A percentile compares a stretch with the other conserved stretches of the same genome.
phyloP scores from a whole-genome alignment of 2,329 filamentous ascomycete species.

The Aphanocladium album region DNA sequence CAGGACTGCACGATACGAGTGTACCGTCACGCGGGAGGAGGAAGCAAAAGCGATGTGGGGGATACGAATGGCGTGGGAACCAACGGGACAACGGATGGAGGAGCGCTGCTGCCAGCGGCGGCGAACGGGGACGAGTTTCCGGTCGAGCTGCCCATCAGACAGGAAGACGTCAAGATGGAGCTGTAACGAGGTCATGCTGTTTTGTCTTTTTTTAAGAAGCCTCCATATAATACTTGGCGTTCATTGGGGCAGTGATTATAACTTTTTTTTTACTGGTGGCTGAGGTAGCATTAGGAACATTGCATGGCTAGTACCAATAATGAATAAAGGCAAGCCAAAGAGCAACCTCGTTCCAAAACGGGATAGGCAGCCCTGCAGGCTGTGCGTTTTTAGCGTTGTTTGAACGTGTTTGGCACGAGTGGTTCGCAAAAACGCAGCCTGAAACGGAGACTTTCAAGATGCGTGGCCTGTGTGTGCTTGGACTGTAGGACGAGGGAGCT shows the following conservation, averaged over 20 bases:
- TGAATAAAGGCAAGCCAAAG: not conserved
- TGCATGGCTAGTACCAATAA: not conserved
- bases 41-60: constrained; percentile 18
- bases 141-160: constrained; percentile 41
- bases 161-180: constrained; percentile 36
- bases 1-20: constrained; percentile 50
- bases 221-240: not conserved
- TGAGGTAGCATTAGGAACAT: not conserved
- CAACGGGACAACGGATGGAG: constrained; percentile 23
- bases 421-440: not conserved
- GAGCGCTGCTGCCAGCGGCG: not conserved
- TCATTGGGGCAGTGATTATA: not conserved
- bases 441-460: not conserved
- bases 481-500: not conserved
- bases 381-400: not conserved
- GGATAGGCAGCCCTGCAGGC: not conserved
- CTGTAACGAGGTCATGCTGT: constrained; percentile 16
- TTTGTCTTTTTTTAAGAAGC: not conserved
- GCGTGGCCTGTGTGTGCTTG: not conserved
- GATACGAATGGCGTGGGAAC: constrained; percentile 27
- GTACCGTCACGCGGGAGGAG: constrained; percentile 32
- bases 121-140: constrained; percentile 54
- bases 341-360: not conserved
- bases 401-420: not conserved
- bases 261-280: not conserved